Conservation (phyloP, 1,284 basidiomycete species). For the Vanrija sp. region DNA sequence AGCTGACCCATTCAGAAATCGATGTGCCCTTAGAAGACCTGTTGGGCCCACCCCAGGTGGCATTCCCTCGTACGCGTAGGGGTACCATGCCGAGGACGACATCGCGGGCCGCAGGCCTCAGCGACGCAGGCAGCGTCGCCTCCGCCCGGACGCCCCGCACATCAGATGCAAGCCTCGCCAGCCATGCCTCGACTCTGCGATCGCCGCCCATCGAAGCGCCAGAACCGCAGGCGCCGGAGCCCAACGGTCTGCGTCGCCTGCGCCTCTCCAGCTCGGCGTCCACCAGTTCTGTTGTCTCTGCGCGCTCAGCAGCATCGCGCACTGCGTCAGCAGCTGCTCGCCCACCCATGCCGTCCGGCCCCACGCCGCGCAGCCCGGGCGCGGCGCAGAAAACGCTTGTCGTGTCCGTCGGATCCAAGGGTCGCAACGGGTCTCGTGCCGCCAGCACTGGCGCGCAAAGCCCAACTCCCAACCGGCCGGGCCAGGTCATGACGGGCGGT, state of each 20-base stretch:
- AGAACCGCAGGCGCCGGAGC: constrained; percentile 14
- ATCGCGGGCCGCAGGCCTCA: constrained; percentile 13
- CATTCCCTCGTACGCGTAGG: constrained; percentile 7
- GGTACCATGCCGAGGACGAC: constrained; percentile 20
- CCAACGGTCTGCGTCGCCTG: constrained; percentile 29
- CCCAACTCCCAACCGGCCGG: constrained; percentile 18
- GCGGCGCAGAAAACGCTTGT: constrained; percentile 24
- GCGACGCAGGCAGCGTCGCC: constrained; percentile 7
- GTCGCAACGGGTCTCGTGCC: background rate
- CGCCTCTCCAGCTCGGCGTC: constrained; percentile 34
- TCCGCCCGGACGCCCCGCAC: background rate
- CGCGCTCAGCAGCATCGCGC: constrained; percentile 2
- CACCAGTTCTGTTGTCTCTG: constrained; percentile 16
- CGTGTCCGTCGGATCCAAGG: constrained; percentile 21
- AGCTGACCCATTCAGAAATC: constrained; percentile 57
- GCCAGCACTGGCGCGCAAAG: constrained; percentile 7
- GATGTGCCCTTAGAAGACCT: constrained; percentile 74
- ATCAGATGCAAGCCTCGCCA: background rate
- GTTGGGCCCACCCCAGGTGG: constrained; percentile 28
- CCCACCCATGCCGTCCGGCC: constrained; percentile 11
- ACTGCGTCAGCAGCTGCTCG: background rate
- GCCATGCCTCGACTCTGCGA: constrained; percentile 1
- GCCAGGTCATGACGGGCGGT: constrained; percentile 19
- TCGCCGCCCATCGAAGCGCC: background rate
- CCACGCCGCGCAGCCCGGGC: constrained; percentile 29